phyloP scores from a whole-genome alignment of 768 basidiomycete species.

The Dentipellis fragilis region DNA sequence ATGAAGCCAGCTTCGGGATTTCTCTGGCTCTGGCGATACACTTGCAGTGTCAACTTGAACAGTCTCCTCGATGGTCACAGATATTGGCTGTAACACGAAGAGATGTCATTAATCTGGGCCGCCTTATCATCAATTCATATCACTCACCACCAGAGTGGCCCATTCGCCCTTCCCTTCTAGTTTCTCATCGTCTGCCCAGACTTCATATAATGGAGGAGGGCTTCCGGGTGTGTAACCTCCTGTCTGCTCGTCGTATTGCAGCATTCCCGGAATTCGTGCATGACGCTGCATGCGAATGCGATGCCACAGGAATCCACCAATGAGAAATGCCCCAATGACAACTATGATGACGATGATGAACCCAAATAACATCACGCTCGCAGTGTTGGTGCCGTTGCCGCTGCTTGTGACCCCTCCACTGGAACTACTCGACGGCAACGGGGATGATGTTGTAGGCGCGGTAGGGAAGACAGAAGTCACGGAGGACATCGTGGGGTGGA shows the following conservation, averaged over 20 bases:
- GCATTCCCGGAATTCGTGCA: neutral
- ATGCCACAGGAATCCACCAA: slow-evolving; percentile 6
- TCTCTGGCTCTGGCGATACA: neutral
- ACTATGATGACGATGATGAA: slow-evolving; percentile 1
- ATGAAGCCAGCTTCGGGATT: neutral
- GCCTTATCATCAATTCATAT: neutral
- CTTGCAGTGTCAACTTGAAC: neutral
- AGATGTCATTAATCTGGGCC: neutral
- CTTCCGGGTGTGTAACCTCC: neutral
- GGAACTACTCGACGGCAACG: no score
- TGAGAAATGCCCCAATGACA: neutral
- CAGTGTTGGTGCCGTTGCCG: neutral
- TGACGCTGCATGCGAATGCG: neutral
- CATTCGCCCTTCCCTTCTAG: neutral
- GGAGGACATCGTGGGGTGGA: slow-evolving; percentile 1
- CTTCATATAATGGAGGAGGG: neutral
- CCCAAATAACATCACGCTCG: slow-evolving; percentile 1
- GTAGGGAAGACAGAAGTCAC: neutral
- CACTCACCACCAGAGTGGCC: neutral
- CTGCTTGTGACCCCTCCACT: neutral
- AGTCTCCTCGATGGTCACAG: neutral
- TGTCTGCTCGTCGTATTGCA: neutral
- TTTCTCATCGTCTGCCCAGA: neutral
- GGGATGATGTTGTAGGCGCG: neutral
- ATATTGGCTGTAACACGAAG: neutral